phyloP scores from a whole-genome alignment of 2,329 filamentous ascomycete species.

The Cryphonectria carpinicola region DNA sequence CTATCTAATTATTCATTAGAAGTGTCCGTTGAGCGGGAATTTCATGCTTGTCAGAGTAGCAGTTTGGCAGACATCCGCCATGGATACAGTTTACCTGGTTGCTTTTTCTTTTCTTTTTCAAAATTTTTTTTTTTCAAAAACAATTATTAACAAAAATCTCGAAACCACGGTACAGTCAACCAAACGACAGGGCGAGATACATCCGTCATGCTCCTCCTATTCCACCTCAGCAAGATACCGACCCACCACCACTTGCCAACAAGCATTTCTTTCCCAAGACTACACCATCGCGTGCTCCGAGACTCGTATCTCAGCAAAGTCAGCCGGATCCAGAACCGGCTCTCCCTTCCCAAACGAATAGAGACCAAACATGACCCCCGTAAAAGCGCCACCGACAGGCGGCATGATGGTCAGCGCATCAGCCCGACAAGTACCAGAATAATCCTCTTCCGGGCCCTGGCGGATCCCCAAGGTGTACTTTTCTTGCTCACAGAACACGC shows the following conservation, averaged over 20 bases:
- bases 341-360: constrained; percentile 38
- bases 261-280: background rate
- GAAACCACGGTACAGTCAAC: too few species aligned
- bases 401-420: constrained; percentile 35
- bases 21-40: background rate
- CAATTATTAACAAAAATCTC: too few species aligned
- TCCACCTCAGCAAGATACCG: background rate
- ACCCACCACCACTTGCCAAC: background rate
- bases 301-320: constrained; percentile 35
- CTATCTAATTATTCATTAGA: background rate
- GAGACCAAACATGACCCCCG: constrained; percentile 39
- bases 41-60: background rate
- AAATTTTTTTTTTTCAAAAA: too few species aligned
- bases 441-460: background rate
- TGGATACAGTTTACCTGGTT: background rate
- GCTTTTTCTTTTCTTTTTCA: background rate
- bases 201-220: background rate
- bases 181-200: background rate
- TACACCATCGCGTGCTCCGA: background rate
- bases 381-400: constrained; percentile 38
- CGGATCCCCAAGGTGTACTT: constrained; percentile 7
- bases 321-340: constrained; percentile 38
- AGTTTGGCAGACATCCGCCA: background rate
- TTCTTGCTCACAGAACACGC: constrained; percentile 10
- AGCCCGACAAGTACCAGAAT: constrained; percentile 17